A percentile compares a stretch with the other conserved stretches of the same genome.
These are phyloP conservation scores for Phytophthora tubulina DNA, from an alignment of 352 stramenopile genomes.

Conservation along the genomic window DNA sequence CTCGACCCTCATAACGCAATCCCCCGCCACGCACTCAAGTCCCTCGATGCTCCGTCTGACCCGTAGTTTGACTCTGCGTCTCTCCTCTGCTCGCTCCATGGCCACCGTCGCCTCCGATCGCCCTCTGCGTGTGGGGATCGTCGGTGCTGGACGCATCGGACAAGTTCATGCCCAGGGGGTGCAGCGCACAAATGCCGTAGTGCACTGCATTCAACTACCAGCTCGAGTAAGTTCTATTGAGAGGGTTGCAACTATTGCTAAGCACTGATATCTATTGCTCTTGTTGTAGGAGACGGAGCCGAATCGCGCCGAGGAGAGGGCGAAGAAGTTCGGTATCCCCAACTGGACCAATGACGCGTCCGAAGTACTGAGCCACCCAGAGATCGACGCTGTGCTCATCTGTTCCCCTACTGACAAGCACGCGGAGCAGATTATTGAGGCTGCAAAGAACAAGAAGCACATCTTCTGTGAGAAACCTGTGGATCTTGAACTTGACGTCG, in stretches of 20 bases:
- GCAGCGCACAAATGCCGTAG: constrained; percentile 53
- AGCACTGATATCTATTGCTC: constrained; percentile 11
- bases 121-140: constrained; percentile 67
- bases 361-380: constrained; percentile 94
- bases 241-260: neutral
- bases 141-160: constrained; percentile 77
- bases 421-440: constrained; percentile 95
- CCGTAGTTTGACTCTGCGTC: constrained; percentile 7
- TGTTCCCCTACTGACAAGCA: constrained; percentile 95
- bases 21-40: neutral
- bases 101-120: constrained; percentile 19
- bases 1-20: constrained; percentile 15
- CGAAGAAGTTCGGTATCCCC: constrained; percentile 57
- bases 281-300: constrained; percentile 29
- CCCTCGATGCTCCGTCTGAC: constrained; percentile 15
- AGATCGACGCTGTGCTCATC: constrained; percentile 97
- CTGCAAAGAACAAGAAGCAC: constrained; percentile 93
- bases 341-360: constrained; percentile 80
- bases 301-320: constrained; percentile 45
- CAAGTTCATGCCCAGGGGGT: constrained; percentile 68
- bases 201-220: constrained; percentile 53
- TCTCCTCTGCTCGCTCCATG: constrained; percentile 28
- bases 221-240: constrained; percentile 22
- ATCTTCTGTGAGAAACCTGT: constrained; percentile 98
- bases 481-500: constrained; percentile 87